Percentiles rank a stretch among this genome's conserved stretches.
Evolutionary conservation across 257 asterid genomes (phyloP).

Genomic region (Solanum raphanifolium): DNA sequence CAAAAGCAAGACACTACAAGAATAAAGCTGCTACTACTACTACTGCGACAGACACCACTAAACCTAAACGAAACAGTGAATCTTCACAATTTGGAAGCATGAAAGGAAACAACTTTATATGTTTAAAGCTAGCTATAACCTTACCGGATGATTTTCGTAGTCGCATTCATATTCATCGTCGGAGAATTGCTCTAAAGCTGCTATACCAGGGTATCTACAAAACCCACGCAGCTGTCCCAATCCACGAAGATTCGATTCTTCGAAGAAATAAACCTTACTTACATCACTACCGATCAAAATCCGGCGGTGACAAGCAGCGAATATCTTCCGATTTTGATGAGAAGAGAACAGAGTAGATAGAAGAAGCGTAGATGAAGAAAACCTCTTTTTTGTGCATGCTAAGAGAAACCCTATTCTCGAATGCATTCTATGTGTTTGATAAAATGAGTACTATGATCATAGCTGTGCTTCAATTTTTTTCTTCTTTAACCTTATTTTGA

Average conservation of each 20-base stretch:
- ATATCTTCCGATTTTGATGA: neutral
- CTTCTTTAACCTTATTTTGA: neutral
- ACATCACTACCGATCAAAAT: neutral
- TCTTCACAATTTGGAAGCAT: neutral
- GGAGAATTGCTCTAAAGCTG: slow-evolving; percentile 73
- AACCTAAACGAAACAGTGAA: no score
- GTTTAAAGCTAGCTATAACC: neutral
- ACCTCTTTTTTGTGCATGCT: slow-evolving; percentile 38
- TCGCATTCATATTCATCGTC: slow-evolving; percentile 97
- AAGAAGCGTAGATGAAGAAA: neutral
- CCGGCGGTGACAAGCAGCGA: neutral
- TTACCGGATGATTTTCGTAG: slow-evolving; percentile 51
- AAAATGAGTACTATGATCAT: neutral
- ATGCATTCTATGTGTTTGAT: slow-evolving; percentile 42
- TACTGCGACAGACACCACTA: neutral
- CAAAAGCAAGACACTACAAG: neutral
- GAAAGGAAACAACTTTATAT: neutral
- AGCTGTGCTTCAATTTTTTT: neutral
- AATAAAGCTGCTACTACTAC: no score
- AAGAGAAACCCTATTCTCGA: slow-evolving; percentile 47
- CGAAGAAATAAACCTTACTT: neutral
- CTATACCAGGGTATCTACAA: slow-evolving; percentile 24
- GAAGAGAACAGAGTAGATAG: slow-evolving; percentile 5
- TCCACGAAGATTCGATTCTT: neutral
- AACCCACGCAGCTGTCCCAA: slow-evolving; percentile 26